Base-by-base conservation (phyloP, 1,139 yeast species). In the Schwanniomyces etchellsii region DNA sequence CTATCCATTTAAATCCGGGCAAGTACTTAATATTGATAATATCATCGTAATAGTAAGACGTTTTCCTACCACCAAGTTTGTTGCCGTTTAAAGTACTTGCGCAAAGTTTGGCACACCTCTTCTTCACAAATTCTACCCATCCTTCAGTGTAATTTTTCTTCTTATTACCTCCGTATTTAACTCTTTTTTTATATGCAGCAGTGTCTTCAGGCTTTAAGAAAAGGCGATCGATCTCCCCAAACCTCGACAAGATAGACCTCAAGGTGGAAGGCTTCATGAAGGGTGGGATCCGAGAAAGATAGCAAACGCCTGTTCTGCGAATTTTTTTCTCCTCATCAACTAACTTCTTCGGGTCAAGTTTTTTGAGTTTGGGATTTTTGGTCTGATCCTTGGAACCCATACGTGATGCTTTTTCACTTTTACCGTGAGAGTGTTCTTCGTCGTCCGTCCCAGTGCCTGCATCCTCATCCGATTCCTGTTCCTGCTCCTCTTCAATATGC, bases 201-300 rank as follows among this genome's bases (percentile, higher is more conserved):
- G 78, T 70, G 41, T 82, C 86, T 56, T 91, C 99, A 5, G 95
- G 95, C 42, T 86, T 83, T 39, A 93, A 61, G 51, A 83, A 93
- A 10, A 91, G 62, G 40, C 98, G 69, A 43, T 86, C 95, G 6
- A 89, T 71, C 37, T 77, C 78, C 5, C 99, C 99, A 56, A 89
- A 93, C 40, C 86, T 64, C 2, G 78, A 55, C 23, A 93, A 62
- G 10, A 91, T 73, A 33, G 88, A 93, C 44, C 95, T 72, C 58
- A 91, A 65, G 50, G 88, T 91, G 3, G 82, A 75, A 1, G 99
- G 98, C 50, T 88, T 88, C 98, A 91, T 93, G 50, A 83, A 91
- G 20, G 98, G 98, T 0, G 99, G 99, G 6, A 93, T 74, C 35
- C 81, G 70, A 1, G 97, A 88, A 4, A 91, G 59, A 47, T 91